Evolutionary conservation across 768 basidiomycete species (phyloP), one percentile per base, ranked within the genome.

Genomic region (Tulasnella calospora): DNA sequence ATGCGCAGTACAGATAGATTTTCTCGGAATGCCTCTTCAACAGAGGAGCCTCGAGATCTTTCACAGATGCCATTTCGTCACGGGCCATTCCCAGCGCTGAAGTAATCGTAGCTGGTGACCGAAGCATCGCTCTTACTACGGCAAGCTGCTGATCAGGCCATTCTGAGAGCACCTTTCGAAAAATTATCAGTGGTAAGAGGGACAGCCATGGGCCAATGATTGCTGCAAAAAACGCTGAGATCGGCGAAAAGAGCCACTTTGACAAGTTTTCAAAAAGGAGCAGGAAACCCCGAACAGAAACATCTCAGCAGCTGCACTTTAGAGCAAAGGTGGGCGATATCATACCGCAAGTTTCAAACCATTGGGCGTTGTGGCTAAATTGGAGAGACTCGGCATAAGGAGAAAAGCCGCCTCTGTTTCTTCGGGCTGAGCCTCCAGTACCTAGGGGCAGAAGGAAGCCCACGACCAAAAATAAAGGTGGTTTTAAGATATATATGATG

Each of bases 301-400:
- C 86, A 90, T 81, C 81, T 92, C 91, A 30, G 30, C 10, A 4
- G 27, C 21, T 27, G 30, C 10, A 13, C 1, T 27, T 17, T 2
- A 6, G 21, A 19, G 30, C 10, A 27, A 7, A 67, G 27, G 12
- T 2, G 15, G 13, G 15, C 9, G 3, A 35, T 19, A 13, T 13
- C 61, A 35, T 67, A 67, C 61, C 71, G 87, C 89, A 35, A 94
- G 83, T 27, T 80, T 84, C 47, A 84, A 85, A 1, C 92, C 93
- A 80, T 92, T 92, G 3, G 91, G 92, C 0, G 91, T 91, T 19
- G 84, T 81, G 3, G 85, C 87, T 36, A 96, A 91, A 82, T 90
- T 84, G 2, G 88, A 87, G 44, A 94, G 85, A 0, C 92, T 89
- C 0, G 93, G 94, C 83, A 92, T 93, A 10, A 96, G 85, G 76